Base-by-base conservation (phyloP, 192 early-diverging fungal species). In the Piromyces finnis region DNA sequence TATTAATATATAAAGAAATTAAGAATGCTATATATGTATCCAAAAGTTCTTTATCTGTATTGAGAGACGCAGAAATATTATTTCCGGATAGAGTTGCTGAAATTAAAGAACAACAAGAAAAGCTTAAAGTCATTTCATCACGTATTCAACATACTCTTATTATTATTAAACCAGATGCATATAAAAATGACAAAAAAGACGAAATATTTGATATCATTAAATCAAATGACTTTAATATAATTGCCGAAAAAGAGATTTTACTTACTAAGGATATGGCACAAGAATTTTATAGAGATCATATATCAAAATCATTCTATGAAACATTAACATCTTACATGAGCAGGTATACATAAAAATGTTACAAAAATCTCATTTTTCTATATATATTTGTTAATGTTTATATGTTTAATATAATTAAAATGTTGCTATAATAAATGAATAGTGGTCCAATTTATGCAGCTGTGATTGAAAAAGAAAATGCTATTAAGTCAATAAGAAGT, bases 391-490 rank as follows among this genome's bases (percentile, higher is more conserved):
- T 32, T 32, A 32, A 32, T 32, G 9, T 32, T 32, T 6, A 32
- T 32, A 6, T 32, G 9, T 32, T 32, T 32, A 32, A n/a, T n/a
- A n/a, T n/a, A n/a, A n/a, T n/a, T n/a, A n/a, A n/a, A n/a, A n/a
- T n/a, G n/a, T n/a, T n/a, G n/a, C n/a, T n/a, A n/a, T n/a, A n/a
- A n/a, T 15, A 51, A 51, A 51, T 22, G 0, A 15, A 22, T n/a
- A 87, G 89, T 79, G 89, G 88, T 0, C 89, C 89, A 18, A 78
- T 86, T 29, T 82, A 85, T 80, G 84, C 85, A 7, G 84, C 89
- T 29, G 78, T 84, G 32, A 80, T 90, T 14, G 85, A 87, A 27
- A 84, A 88, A 27, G 87, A 86, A 77, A 85, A 89, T 39, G 89
- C 84, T 39, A 84, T 90, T 30, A 83, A 83, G 59, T 86, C 85